Evolutionary conservation across 192 early-diverging fungal species (phyloP), one percentile per base, ranked within the genome.

Genomic region (Entophlyctis helioformis): DNA sequence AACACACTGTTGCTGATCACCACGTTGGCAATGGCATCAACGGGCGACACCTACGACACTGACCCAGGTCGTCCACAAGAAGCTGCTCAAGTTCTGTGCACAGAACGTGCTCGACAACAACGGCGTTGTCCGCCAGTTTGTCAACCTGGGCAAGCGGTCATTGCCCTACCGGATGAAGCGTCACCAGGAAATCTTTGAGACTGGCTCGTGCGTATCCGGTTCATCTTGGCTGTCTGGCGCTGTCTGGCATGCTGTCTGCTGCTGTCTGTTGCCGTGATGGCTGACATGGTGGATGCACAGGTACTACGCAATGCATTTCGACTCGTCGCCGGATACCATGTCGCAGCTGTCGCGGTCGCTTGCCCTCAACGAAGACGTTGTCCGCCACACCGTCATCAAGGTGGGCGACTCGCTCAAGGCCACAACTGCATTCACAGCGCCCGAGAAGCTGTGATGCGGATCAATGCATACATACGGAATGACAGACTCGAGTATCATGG

Each of bases 141-240:
- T 83, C 46, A 81, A 81, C 54, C 63, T 86, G 57, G 81, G 81
- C 11, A 66, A 75, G 32, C 64, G 67, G 54, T 18, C 39, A 0
- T 64, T 96, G 27, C 87, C 87, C 26, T 84, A 89, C 57, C 75
- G 89, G 37, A 92, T 90, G 66, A 82, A 85, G 67, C 68, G 84
- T 49, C 92, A 92, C 56, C 89, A 91, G 67, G 78, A 83, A 46
- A 57, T 64, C 15, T 62, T 61, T 38, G 25, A 46, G 10, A 10
- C 18, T 23, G 67, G 59, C 48, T 26, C 34, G 57, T 64, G 50
- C 19, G 59, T 48, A 35, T n/a, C n/a, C n/a, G n/a, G n/a, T n/a
- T n/a, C n/a, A n/a, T n/a, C n/a, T n/a, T n/a, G n/a, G n/a, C n/a
- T n/a, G n/a, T n/a, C 20, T 11, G 36, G 32, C 53, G 20, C 12